Evolutionary conservation across 257 asterid genomes (phyloP), one percentile per base, ranked within the genome.

Genomic region (Ophiorrhiza pumila): DNA sequence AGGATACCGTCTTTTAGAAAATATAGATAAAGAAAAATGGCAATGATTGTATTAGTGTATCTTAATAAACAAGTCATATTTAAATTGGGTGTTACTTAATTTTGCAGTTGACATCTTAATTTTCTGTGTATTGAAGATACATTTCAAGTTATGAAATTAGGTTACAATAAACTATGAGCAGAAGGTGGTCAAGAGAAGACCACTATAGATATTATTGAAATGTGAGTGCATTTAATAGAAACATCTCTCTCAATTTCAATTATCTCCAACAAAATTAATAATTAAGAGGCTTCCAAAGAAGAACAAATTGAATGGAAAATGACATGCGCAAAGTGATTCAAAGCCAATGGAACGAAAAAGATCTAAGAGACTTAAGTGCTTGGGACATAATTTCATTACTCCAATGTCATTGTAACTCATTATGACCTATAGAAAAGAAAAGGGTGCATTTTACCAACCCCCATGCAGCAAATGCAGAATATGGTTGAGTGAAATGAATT

Each of bases 151-250:
- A 56, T 55, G 10, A 55, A 55, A 56, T 17, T 25, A 56, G 35
- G 27, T 56, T 27, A n/a, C 35, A 25, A 23, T 32, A 23, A 25
- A 56, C 27, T 56, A 56, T 56, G 35, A 56, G 62, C 34, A 25
- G 67, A 18, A 32, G 23, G 5, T 34, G 12, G 12, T 8, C 29
- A 2, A 34, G 67, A 61, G n/a, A 22, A 4, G 27, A 56, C 20
- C 47, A 67, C 39, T 42, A 15, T 23, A 20, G 17, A 50, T 4
- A 58, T 75, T 64, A 59, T 49, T 46, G 57, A 42, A 58, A 45
- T 75, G 52, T 74, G 47, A 55, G 47, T 55, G 68, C 73, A 74
- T 3, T n/a, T 1, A 3, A 62, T 17, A 27, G 68, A 63, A 74
- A 32, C 62, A 15, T 67, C 61, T 56, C 49, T 53, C 59, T 65